Base-by-base conservation (phyloP, 1,139 yeast genomes). In the Blastobotrys ciferrii region DNA sequence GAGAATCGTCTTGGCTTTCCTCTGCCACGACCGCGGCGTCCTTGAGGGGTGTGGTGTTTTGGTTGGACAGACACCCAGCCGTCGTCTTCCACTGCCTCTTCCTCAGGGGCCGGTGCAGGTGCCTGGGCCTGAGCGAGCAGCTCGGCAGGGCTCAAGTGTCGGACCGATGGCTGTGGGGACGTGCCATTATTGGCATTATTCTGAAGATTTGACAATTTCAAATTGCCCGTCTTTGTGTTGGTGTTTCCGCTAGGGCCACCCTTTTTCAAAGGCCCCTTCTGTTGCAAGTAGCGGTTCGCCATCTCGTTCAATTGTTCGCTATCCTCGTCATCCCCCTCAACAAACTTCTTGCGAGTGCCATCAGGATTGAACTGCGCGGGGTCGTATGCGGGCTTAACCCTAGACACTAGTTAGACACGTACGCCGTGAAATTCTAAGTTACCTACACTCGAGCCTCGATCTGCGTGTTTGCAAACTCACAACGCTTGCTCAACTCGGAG, bases 251-350 rank as follows among this genome's bases (percentile, higher is more conserved):
- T 36, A 3, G 28, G 14, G 12, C 25, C 17, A 11, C 17, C 13
- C 14, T 36, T 36, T 23, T 36, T 36, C 30, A 36, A 36, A 7
- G 40, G 40, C 18, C 40, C 40, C 40, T 36, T 36, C 12, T 36
- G 40, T 18, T 36, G 40, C 40, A 36, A 19, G 14, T 36, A 36
- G 4, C 40, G 25, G 14, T 23, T 36, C 13, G 40, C 40, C 28
- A 36, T 17, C 14, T 36, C 40, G 28, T 36, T 36, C 28, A 36
- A 13, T 19, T 36, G 18, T 14, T 36, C 40, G 12, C 40, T 36
- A 19, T 36, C 40, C 40, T 42, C 37, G 18, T 31, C 38, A 32
- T 32, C 32, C 5, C 45, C 45, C 20, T 42, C 38, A n/a, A 32
- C 38, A 32, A 33, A 42, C 38, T 42, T 42, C 37, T 42, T 42